Base-by-base conservation (phyloP, 805 yeast species). In the Huiozyma naganishii region DNA sequence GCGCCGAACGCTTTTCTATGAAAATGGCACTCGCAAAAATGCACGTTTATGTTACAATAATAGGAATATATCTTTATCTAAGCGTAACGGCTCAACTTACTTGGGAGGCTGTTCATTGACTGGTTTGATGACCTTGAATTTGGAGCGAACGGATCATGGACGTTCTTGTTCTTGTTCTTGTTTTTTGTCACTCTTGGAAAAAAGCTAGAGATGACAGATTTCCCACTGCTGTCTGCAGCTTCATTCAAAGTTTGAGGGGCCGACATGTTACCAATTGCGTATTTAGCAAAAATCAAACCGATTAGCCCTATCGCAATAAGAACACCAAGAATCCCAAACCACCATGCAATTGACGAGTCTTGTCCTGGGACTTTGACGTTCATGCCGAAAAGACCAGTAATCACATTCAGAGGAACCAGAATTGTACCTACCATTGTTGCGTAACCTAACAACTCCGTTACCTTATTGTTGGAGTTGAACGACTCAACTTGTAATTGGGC, bases 341-440 rank as follows among this genome's bases (percentile, higher is more conserved):
- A 86, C 86, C 92, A 83, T 2, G 68, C 74, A 35, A 72, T 62
- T 37, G 64, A 66, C 6, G 43, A 37, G 10, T 52, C 67, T 47
- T 73, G 65, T 29, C 96, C 96, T 0, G 97, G 97, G 29, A 90
- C 83, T 9, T 54, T 64, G 13, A 90, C 97, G 63, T 90, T 90
- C 98, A 90, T 90, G 56, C 97, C 97, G 65, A 90, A 90, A 49
- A 89, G 58, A 61, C 97, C 95, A 2, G 97, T 87, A 38, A 90
- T 73, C 45, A 90, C 68, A 61, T 90, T 90, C 71, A 90, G 72
- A 11, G 97, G 97, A 49, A 90, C 83, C 29, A 90, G 69, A 55
- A 90, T 71, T 0, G 97, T 88, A 73, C 97, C 97, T 32, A 90
- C 68, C 47, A 90, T 55, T 0, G 98, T 89, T 27, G 89, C 95